Percentiles rank a stretch among this genome's conserved stretches.
Evolutionary conservation across 805 yeast genomes (phyloP).

Genomic region (Tetrapisispora fleetii): DNA sequence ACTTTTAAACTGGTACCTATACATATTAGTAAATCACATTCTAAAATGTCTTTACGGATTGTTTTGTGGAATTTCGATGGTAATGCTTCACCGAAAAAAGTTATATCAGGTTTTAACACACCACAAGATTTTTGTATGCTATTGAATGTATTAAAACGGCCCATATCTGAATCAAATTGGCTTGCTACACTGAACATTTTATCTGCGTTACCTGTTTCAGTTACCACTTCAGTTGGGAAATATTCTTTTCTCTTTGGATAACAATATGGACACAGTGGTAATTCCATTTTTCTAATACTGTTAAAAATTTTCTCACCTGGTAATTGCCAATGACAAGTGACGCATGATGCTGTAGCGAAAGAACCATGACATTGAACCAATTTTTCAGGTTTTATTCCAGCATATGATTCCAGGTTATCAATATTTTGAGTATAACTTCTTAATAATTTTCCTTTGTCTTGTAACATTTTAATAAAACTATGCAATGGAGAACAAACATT

Average conservation of each 20-base stretch:
- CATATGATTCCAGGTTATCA: constrained; percentile 72
- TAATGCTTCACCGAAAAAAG: constrained; percentile 80
- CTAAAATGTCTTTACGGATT: constrained; percentile 46
- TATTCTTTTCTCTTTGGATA: constrained; percentile 32
- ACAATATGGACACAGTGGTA: constrained; percentile 71
- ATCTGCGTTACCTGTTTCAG: background rate
- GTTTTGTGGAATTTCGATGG: constrained; percentile 58
- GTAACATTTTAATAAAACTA: constrained; percentile 60
- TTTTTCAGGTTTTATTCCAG: constrained; percentile 56
- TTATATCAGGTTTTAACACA: constrained; percentile 85
- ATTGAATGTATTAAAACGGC: background rate
- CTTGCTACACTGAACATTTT: background rate
- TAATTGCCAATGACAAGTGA: constrained; percentile 57
- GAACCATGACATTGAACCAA: constrained; percentile 89
- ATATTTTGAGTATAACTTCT: constrained; percentile 87
- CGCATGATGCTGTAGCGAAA: constrained; percentile 77
- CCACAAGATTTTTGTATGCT: constrained; percentile 47
- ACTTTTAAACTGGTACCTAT: constrained; percentile 91
- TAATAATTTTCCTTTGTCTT: constrained; percentile 64
- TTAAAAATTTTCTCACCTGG: constrained; percentile 57
- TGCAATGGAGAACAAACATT: constrained; percentile 64
- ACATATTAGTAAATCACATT: constrained; percentile 73
- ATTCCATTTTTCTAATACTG: constrained; percentile 45
- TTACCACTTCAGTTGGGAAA: constrained; percentile 13
- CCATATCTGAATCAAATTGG: background rate